Percentiles rank a stretch among this genome's conserved stretches.
Evolutionary conservation across 2,329 filamentous ascomycete species (phyloP).

Genomic region (Arthrobotrys conoides): DNA sequence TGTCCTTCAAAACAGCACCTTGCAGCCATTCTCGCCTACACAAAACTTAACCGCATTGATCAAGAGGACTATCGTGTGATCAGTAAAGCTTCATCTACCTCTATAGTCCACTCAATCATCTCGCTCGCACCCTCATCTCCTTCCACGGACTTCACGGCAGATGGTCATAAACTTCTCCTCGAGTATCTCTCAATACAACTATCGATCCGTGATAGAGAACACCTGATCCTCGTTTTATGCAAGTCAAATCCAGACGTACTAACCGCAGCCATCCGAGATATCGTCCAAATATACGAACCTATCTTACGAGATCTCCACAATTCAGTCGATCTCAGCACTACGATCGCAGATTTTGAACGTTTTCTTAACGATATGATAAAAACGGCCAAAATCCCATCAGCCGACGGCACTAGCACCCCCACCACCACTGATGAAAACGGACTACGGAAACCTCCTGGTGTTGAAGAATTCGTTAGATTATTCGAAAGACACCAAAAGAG

Average conservation of each 20-base stretch:
- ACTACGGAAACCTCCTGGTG: constrained; percentile 70
- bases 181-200: constrained; percentile 81
- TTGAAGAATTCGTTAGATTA: constrained; percentile 80
- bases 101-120: constrained; percentile 78
- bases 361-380: constrained; percentile 82
- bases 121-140: constrained; percentile 69
- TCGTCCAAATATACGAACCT: constrained; percentile 78
- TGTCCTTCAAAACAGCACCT: constrained; percentile 75
- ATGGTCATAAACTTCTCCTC: constrained; percentile 76
- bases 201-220: constrained; percentile 80
- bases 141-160: constrained; percentile 70
- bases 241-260: constrained; percentile 78
- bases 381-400: constrained; percentile 66
- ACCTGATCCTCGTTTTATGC: constrained; percentile 78
- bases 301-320: constrained; percentile 81
- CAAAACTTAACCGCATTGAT: constrained; percentile 71
- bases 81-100: constrained; percentile 70
- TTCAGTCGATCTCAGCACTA: constrained; percentile 78
- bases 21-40: constrained; percentile 74
- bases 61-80: constrained; percentile 74
- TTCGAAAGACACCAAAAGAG: constrained; percentile 76
- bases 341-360: constrained; percentile 76
- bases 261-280: constrained; percentile 77
- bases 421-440: constrained; percentile 63
- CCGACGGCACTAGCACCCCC: background rate